A percentile compares a stretch with the other conserved stretches of the same genome.
These are phyloP conservation scores for Tolypocladium album DNA, from an alignment of 2,329 filamentous ascomycete genomes.

Conservation along the genomic window DNA sequence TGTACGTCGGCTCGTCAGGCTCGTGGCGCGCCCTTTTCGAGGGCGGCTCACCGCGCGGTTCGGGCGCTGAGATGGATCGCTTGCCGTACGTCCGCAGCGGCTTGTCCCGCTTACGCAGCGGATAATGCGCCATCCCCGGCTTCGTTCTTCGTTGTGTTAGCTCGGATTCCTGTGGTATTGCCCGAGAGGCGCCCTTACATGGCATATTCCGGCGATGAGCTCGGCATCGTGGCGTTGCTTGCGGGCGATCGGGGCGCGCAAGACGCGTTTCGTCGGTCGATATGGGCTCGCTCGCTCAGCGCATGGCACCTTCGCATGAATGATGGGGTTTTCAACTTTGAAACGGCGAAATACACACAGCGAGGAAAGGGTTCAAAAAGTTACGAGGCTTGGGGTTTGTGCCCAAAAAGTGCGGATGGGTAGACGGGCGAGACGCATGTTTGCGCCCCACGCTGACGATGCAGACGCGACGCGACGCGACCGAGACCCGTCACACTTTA, in stretches of 20 bases:
- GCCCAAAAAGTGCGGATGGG: background rate
- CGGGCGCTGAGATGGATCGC: constrained; percentile 13
- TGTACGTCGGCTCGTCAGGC: background rate
- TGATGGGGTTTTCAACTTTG: background rate
- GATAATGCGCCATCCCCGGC: constrained; percentile 10
- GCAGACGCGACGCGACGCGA: constrained; percentile 4
- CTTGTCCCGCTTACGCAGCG: constrained; percentile 19
- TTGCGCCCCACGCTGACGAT: background rate
- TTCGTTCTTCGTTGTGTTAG: constrained; percentile 19
- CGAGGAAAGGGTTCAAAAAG: background rate
- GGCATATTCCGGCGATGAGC: constrained; percentile 16
- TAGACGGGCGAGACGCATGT: background rate
- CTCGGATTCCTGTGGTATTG: background rate
- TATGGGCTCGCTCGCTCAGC: background rate
- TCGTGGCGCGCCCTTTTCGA: constrained; percentile 14
- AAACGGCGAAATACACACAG: background rate
- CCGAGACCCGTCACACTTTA: constrained; percentile 1
- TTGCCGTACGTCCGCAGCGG: constrained; percentile 30
- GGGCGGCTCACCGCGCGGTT: constrained; percentile 12
- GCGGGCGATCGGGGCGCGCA: background rate
- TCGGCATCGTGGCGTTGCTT: constrained; percentile 4
- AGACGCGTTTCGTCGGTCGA: background rate
- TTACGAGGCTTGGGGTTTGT: background rate
- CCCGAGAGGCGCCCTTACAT: constrained; percentile 9
- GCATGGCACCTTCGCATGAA: background rate